A percentile compares a stretch with the other conserved stretches of the same genome.
Evolutionary conservation across 2,329 filamentous ascomycete species (phyloP).

Genomic region (Podosphaera aphanis): DNA sequence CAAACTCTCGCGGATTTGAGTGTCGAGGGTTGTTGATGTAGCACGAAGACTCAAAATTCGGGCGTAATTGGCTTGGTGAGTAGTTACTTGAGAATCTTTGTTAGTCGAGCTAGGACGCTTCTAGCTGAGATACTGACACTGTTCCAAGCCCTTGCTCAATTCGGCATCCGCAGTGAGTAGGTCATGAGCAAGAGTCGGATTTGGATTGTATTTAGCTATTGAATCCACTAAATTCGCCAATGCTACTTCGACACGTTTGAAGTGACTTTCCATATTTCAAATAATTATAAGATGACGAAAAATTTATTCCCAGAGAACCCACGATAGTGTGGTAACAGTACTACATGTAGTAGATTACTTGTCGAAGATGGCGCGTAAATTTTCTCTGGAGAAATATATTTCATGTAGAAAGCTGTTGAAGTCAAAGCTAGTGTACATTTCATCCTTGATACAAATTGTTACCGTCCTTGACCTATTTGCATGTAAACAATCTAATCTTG

Average conservation of each 20-base stretch:
- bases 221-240: conserved; percentile 52
- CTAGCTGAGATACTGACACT: conserved; percentile 24
- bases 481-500: no score
- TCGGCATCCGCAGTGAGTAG: conserved; percentile 47
- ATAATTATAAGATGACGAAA: background rate
- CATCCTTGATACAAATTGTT: no score
- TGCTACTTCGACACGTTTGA: conserved; percentile 42
- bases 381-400: no score
- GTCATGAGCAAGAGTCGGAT: conserved; percentile 39
- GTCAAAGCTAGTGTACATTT: no score
- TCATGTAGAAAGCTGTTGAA: no score
- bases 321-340: no score
- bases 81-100: conserved; percentile 30
- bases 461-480: no score
- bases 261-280: conserved; percentile 27
- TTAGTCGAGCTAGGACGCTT: background rate
- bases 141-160: conserved; percentile 39
- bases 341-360: no score
- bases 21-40: conserved; percentile 40
- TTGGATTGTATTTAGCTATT: conserved; percentile 62
- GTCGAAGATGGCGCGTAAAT: no score
- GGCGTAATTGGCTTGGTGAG: conserved; percentile 50
- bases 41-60: conserved; percentile 46
- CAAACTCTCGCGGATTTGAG: conserved; percentile 48
- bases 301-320: no score